These are phyloP conservation scores for Buddleja alternifolia DNA, from an alignment of 257 asterid genomes.

Conservation along the genomic window DNA sequence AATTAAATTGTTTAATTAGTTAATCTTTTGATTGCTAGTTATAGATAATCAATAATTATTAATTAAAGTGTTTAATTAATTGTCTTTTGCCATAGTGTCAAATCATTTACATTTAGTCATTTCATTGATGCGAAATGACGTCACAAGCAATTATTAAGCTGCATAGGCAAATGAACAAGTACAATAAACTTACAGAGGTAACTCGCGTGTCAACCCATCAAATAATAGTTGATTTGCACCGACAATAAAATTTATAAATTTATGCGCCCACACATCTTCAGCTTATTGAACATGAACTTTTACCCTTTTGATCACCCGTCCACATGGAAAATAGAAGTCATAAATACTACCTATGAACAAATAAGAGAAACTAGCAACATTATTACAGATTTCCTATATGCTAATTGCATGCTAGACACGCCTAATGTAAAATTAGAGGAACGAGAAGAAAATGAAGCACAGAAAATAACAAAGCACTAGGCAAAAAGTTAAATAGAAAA, in stretches of 20 bases:
- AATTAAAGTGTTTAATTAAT: no score
- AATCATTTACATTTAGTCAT: constrained; percentile 17
- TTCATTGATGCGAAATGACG: constrained; percentile 10
- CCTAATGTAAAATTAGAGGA: background rate
- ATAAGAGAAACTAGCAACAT: constrained; percentile 5
- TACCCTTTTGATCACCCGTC: constrained; percentile 70
- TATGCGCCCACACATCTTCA: constrained; percentile 86
- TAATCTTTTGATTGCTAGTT: no score
- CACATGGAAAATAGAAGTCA: constrained; percentile 29
- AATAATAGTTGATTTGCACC: constrained; percentile 76
- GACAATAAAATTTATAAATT: constrained; percentile 68
- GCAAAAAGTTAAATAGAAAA: background rate
- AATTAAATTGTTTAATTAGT: no score
- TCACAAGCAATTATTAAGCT: background rate
- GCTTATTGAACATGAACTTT: constrained; percentile 50
- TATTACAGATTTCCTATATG: background rate
- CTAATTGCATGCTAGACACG: constrained; percentile 1
- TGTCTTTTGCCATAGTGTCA: no score
- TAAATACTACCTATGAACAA: constrained; percentile 17
- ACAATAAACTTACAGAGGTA: constrained; percentile 75
- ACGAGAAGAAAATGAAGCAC: background rate
- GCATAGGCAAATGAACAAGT: background rate
- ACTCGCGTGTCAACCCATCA: constrained; percentile 88
- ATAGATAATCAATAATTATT: no score
- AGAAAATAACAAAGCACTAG: background rate